Evolutionary conservation across 768 basidiomycete genomes (phyloP), one percentile per base, ranked within the genome.

Genomic region (Mycena kentingensis): DNA sequence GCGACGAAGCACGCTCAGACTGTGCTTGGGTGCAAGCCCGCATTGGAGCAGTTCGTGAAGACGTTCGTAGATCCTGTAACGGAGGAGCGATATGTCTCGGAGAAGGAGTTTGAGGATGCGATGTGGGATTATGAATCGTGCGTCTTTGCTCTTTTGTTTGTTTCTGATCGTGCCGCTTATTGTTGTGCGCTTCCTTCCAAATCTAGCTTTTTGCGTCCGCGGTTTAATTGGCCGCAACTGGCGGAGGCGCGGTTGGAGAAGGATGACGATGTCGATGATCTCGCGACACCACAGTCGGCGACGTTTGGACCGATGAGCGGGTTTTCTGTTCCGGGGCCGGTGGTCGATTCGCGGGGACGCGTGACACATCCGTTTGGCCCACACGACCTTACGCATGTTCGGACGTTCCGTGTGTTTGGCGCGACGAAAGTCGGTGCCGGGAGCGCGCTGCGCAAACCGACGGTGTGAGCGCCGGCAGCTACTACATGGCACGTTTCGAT

Each of bases 1-100:
- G 76, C 82, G n/a, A 84, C 82, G 69, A 86, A 83, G 68, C 76
- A 84, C 62, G 68, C 88, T 43, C 84, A 90, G 62, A 75, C 76
- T 5, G 64, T 90, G 3, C 70, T 90, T 22, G 81, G 80, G 26
- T 85, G 82, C 62, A 80, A 81, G 61, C 72, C 73, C 29, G 84
- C 87, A 4, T 69, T 90, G 10, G 63, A 58, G 5, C 80, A 81
- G 38, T 83, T 71, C 62, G 62, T 85, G n/a, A 60, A 62, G 6
- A 60, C 63, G 7, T 71, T 69, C 38, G 54, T 61, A 3, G 77
- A 78, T 27, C 46, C 46, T 39, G 66, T 73, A 54, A 64, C 71
- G 6, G 76, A 76, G 1, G 62, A 69, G 46, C 54, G 71, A 41
- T 58, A 63, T 55, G 67, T 79, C 8, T 59, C 57, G 11, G 51